A percentile compares a stretch with the other conserved stretches of the same genome.
Conservation (phyloP, 192 early-diverging fungal species). For the Funneliformis mosseae region DNA sequence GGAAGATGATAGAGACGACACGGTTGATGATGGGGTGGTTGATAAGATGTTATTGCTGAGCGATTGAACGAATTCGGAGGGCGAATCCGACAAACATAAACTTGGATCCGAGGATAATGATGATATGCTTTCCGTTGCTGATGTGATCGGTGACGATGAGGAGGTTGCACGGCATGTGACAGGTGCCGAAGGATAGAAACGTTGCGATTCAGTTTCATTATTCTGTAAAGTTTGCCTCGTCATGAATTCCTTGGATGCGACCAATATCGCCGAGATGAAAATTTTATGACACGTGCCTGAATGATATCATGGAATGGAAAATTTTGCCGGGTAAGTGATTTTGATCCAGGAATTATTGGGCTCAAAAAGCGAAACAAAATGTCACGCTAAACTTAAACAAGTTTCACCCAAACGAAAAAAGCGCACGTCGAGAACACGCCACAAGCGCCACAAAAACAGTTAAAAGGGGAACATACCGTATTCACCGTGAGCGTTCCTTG, state of each 20-base stretch:
- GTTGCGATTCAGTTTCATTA: no score
- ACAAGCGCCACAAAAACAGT: neutral
- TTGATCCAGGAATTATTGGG: neutral
- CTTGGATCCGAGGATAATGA: neutral
- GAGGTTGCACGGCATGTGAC: neutral
- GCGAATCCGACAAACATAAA: neutral
- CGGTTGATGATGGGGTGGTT: neutral
- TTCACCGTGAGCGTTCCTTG: constrained; percentile 40
- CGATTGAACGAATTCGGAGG: neutral
- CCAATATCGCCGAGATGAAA: constrained; percentile 39
- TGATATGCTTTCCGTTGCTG: neutral
- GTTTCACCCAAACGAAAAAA: neutral
- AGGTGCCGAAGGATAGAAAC: neutral
- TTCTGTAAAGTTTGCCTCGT: constrained; percentile 7
- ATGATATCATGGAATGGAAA: no score
- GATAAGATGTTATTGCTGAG: neutral
- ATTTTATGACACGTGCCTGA: constrained; percentile 43
- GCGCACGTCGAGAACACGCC: neutral
- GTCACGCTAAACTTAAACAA: neutral
- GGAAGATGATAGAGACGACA: neutral
- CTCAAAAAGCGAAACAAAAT: neutral
- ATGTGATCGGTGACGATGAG: neutral
- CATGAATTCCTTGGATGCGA: constrained; percentile 40
- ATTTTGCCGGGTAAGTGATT: no score
- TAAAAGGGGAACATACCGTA: constrained; percentile 34